Evolutionary conservation across 1,139 yeast species (phyloP).

Genomic region (Yamadazyma sp.): DNA sequence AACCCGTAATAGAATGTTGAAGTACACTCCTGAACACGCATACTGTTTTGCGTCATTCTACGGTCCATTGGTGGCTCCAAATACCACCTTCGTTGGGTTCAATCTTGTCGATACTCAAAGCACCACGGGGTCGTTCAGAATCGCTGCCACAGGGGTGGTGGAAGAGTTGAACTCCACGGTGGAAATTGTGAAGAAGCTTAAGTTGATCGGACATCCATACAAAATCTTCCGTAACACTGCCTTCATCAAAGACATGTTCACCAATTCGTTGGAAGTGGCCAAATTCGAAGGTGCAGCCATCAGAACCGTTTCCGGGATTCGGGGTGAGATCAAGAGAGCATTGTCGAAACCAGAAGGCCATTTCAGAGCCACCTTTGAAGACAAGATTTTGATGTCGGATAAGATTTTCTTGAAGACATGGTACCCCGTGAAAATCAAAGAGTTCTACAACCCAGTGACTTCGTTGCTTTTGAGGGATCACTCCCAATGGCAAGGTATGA

Average conservation of each 20-base stretch:
- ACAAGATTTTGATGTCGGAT: constrained; percentile 87
- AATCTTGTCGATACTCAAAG: constrained; percentile 81
- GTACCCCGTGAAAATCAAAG: constrained; percentile 91
- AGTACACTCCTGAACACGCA: constrained; percentile 97
- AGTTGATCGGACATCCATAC: constrained; percentile 91
- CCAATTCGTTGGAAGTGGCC: constrained; percentile 90
- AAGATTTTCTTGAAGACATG: constrained; percentile 89
- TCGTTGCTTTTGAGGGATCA: constrained; percentile 77
- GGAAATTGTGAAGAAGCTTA: constrained; percentile 93
- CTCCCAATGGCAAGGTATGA: constrained; percentile 93
- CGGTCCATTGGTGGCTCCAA: constrained; percentile 96
- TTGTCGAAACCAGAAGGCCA: constrained; percentile 94
- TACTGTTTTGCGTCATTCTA: constrained; percentile 95
- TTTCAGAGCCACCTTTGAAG: constrained; percentile 97
- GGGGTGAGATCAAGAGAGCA: constrained; percentile 97
- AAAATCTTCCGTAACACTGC: constrained; percentile 96
- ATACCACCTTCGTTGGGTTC: constrained; percentile 95
- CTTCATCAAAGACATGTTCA: constrained; percentile 94
- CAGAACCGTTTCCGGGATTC: constrained; percentile 92
- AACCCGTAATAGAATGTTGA: constrained; percentile 96
- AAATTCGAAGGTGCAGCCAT: constrained; percentile 97
- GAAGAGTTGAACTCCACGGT: constrained; percentile 88
- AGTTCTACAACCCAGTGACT: constrained; percentile 94
- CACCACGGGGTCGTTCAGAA: constrained; percentile 88
- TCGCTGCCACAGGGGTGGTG: constrained; percentile 96